These are phyloP conservation scores for Teunomyces pallodes DNA, from an alignment of 805 yeast species.

Conservation along the genomic window DNA sequence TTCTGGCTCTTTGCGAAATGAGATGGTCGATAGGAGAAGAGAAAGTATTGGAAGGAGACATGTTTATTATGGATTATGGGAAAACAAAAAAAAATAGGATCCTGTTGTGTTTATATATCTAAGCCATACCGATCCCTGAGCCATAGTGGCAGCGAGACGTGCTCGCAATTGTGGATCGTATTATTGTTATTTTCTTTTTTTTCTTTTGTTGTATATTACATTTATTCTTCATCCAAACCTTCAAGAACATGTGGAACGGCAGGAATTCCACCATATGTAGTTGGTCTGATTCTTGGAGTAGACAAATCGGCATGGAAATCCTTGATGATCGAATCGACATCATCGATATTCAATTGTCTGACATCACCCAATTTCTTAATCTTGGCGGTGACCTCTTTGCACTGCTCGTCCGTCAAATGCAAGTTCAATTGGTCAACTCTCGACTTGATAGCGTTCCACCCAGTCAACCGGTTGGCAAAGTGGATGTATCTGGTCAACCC, in stretches of 20 bases:
- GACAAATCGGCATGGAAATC: conserved; percentile 80
- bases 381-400: conserved; percentile 91
- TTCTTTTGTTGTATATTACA: neutral
- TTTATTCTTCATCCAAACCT: conserved; percentile 8
- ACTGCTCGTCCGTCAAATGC: conserved; percentile 84
- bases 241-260: conserved; percentile 10
- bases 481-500: conserved; percentile 96
- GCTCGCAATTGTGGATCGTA: neutral
- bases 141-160: neutral
- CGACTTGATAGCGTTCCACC: conserved; percentile 98
- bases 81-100: no score
- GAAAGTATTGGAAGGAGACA: neutral
- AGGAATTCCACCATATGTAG: conserved; percentile 2
- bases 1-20: conserved; percentile 4
- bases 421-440: conserved; percentile 96
- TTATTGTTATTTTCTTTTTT: neutral
- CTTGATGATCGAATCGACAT: conserved; percentile 94
- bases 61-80: no score
- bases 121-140: neutral
- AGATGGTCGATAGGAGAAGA: conserved; percentile 5
- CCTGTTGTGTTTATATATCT: no score
- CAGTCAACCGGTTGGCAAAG: conserved; percentile 96
- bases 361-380: conserved; percentile 94
- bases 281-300: conserved; percentile 41
- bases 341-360: conserved; percentile 91